Conservation (phyloP, 1,284 basidiomycete genomes). For the Sanghuangporus sanghuang region DNA sequence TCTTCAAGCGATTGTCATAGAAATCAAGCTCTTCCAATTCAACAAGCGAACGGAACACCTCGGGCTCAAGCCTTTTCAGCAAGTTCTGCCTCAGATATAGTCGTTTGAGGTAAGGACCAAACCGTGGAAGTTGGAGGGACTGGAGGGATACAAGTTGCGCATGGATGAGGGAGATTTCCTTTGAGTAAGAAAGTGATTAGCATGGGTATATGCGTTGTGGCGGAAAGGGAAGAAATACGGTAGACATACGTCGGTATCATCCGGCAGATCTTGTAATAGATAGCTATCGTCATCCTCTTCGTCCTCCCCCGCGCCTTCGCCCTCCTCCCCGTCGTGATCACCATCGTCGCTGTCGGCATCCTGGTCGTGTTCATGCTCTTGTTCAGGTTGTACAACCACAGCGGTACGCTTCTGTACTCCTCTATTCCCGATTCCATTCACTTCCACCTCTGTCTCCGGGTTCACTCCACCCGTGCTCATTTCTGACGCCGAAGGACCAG, state of each 20-base stretch:
- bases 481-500: neutral
- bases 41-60: slow-evolving; percentile 59
- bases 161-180: slow-evolving; percentile 92
- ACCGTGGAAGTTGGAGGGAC: slow-evolving; percentile 65
- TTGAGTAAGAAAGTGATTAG: neutral
- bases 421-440: neutral
- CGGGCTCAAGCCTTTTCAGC: slow-evolving; percentile 65
- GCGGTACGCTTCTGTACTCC: slow-evolving; percentile 7
- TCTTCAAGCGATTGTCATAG: slow-evolving; percentile 92
- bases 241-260: slow-evolving; percentile 30
- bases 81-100: slow-evolving; percentile 91
- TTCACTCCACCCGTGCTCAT: neutral
- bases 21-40: slow-evolving; percentile 87
- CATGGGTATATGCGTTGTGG: neutral
- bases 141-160: slow-evolving; percentile 66
- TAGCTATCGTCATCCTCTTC: slow-evolving; percentile 35
- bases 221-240: neutral
- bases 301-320: slow-evolving; percentile 33
- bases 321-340: slow-evolving; percentile 35
- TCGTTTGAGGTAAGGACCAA: slow-evolving; percentile 63
- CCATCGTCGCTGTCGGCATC: slow-evolving; percentile 37
- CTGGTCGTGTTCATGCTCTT: neutral
- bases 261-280: slow-evolving; percentile 46
- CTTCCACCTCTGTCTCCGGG: neutral
- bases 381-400: slow-evolving; percentile 4